phyloP scores from a whole-genome alignment of 768 basidiomycete species.

The Candolleomyces efflorescens region DNA sequence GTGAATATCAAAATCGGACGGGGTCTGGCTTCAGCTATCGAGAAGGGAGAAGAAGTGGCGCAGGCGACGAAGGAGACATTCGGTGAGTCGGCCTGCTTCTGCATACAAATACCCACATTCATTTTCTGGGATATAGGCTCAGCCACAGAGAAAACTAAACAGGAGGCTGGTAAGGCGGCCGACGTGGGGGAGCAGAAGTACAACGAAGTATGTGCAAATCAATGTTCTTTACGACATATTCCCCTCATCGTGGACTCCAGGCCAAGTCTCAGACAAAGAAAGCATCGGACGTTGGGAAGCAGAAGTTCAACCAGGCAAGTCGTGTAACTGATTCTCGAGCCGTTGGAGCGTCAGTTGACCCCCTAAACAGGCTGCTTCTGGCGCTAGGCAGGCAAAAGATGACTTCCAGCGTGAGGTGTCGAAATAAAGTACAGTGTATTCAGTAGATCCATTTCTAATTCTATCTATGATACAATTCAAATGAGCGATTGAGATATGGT shows the following conservation, averaged over 20 bases:
- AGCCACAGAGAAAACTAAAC: constrained; percentile 25
- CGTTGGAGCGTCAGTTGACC: not conserved
- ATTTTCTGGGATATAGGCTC: constrained; percentile 22
- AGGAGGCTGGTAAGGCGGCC: constrained; percentile 24
- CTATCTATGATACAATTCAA: not conserved
- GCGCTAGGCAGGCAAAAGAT: constrained; percentile 31
- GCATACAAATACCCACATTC: not conserved
- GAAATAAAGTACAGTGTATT: not conserved
- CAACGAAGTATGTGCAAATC: constrained; percentile 27
- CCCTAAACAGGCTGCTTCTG: constrained; percentile 25
- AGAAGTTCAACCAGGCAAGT: constrained; percentile 18
- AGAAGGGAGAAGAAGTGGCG: constrained; percentile 40
- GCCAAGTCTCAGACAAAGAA: constrained; percentile 1
- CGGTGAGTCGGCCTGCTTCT: constrained; percentile 21
- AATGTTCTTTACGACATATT: not conserved
- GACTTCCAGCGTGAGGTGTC: constrained; percentile 28
- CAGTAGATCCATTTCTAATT: not conserved
- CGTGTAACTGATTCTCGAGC: not conserved
- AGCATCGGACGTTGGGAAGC: constrained; percentile 12
- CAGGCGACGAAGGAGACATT: constrained; percentile 37
- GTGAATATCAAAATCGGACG: constrained; percentile 43
- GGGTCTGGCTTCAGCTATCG: constrained; percentile 42
- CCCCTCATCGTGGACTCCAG: constrained; percentile 18
- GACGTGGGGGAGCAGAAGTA: constrained; percentile 33
- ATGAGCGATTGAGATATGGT: too few relatives aligned